Percentiles rank a stretch among this genome's conserved stretches.
Evolutionary conservation across 1,284 basidiomycete species (phyloP).

Genomic region (Apiotrichum porosum): DNA sequence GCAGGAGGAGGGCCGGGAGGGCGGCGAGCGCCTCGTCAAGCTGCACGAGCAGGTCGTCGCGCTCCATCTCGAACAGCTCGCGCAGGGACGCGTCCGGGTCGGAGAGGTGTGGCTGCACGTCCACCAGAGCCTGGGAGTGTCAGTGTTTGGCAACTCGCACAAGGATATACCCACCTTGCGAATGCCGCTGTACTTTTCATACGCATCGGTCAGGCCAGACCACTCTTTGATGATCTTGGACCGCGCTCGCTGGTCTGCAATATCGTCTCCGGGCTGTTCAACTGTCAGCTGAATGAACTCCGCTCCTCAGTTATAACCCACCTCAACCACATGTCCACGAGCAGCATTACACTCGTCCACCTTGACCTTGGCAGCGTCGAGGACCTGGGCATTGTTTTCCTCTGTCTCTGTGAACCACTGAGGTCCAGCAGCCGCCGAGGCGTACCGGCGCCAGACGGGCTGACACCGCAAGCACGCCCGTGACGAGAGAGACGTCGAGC

Average conservation of each 20-base stretch:
- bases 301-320: too few relatives aligned
- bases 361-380: slow-evolving; percentile 10
- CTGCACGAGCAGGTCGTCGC: slow-evolving; percentile 53
- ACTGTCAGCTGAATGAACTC: background rate
- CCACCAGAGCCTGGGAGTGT: slow-evolving; percentile 57
- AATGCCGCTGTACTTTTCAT: slow-evolving; percentile 52
- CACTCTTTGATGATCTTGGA: slow-evolving; percentile 55
- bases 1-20: slow-evolving; percentile 69
- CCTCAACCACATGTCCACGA: background rate
- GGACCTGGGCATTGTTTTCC: slow-evolving; percentile 6
- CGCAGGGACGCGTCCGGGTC: slow-evolving; percentile 74
- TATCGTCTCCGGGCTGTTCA: slow-evolving; percentile 7
- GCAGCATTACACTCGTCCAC: slow-evolving; percentile 6
- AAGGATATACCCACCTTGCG: slow-evolving; percentile 50
- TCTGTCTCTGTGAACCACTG: slow-evolving; percentile 10
- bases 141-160: background rate
- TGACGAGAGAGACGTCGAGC: too few relatives aligned
- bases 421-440: background rate
- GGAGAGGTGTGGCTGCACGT: slow-evolving; percentile 60
- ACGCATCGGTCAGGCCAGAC: slow-evolving; percentile 55
- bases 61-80: slow-evolving; percentile 69
- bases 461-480: too few relatives aligned
- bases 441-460: background rate
- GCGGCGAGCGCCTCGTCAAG: slow-evolving; percentile 55
- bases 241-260: slow-evolving; percentile 50